Evolutionary conservation across 2,329 filamentous ascomycete genomes (phyloP).

Genomic region (Xylaria sp.): DNA sequence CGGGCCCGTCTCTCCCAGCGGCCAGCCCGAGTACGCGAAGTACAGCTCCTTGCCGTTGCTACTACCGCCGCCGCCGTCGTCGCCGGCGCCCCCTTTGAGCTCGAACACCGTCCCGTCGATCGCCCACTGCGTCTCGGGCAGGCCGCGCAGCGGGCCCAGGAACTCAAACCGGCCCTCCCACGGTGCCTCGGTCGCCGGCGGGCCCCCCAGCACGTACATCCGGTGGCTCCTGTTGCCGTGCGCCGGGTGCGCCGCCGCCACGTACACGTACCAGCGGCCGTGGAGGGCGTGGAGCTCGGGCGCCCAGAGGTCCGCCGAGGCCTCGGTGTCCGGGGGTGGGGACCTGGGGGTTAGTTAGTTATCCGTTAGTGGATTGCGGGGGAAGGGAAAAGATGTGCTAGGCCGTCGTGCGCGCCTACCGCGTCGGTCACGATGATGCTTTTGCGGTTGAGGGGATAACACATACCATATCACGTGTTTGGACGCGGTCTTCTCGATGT

Average conservation of each 20-base stretch:
- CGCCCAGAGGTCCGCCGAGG: constrained; percentile 39
- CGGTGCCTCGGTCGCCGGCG: constrained; percentile 31
- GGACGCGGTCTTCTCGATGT: constrained; percentile 31
- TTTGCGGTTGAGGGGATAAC: not conserved
- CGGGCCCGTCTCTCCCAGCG: constrained; percentile 25
- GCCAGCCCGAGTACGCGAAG: constrained; percentile 40
- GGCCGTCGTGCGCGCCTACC: not conserved
- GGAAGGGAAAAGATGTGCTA: not conserved
- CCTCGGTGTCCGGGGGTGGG: constrained; percentile 33
- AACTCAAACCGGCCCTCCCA: constrained; percentile 37
- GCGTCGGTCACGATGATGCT: too few relatives aligned
- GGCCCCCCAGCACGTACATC: constrained; percentile 39
- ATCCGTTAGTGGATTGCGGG: not conserved
- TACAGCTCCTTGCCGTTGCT: constrained; percentile 32
- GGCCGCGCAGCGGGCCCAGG: constrained; percentile 32
- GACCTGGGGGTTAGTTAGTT: constrained; percentile 25
- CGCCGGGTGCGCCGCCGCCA: constrained; percentile 33
- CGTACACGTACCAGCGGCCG: constrained; percentile 41
- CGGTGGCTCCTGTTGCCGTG: constrained; percentile 38
- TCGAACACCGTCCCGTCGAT: constrained; percentile 40
- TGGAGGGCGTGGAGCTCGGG: constrained; percentile 37
- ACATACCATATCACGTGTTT: constrained; percentile 38
- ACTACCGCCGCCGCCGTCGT: too few relatives aligned
- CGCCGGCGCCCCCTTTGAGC: too few relatives aligned
- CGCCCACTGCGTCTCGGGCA: constrained; percentile 37